Evolutionary conservation across 2,329 filamentous ascomycete genomes (phyloP).

Genomic region (Penicillium psychrosexuale): DNA sequence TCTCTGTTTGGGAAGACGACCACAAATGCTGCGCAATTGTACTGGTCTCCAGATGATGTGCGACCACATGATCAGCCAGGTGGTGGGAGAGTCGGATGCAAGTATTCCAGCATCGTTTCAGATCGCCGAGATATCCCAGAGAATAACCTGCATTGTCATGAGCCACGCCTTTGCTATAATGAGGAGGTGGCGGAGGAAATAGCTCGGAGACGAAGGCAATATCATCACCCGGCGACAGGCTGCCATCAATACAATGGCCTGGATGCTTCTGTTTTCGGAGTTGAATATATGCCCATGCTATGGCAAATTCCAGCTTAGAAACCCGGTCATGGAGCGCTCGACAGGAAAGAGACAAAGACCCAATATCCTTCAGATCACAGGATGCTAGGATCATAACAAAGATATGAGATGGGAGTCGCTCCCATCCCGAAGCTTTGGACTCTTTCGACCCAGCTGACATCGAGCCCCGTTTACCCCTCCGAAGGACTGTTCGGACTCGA

Average conservation of each 20-base stretch:
- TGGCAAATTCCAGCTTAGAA: conserved; percentile 19
- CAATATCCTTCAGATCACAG: conserved; percentile 22
- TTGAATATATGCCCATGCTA: conserved; percentile 23
- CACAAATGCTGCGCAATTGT: conserved; percentile 14
- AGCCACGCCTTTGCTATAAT: conserved; percentile 16
- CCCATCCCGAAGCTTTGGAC: conserved; percentile 20
- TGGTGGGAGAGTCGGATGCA: conserved; percentile 28
- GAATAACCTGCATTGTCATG: conserved; percentile 26
- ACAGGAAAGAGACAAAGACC: conserved; percentile 20
- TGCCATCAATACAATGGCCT: neutral
- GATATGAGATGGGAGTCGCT: conserved; percentile 18
- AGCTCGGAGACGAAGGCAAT: conserved; percentile 26
- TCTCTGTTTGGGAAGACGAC: conserved; percentile 26
- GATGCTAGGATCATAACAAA: conserved; percentile 19
- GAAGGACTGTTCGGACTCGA: conserved; percentile 17
- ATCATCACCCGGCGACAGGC: conserved; percentile 22
- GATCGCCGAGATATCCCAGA: conserved; percentile 26
- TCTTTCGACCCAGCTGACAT: conserved; percentile 1
- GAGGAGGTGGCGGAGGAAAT: conserved; percentile 28
- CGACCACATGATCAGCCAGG: conserved; percentile 23
- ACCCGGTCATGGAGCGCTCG: conserved; percentile 20
- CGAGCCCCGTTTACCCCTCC: conserved; percentile 7
- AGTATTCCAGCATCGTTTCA: conserved; percentile 26
- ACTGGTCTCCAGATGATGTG: conserved; percentile 24
- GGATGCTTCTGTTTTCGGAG: conserved; percentile 8